phyloP scores from a whole-genome alignment of 352 stramenopile species.

The Pythium plurisporium region DNA sequence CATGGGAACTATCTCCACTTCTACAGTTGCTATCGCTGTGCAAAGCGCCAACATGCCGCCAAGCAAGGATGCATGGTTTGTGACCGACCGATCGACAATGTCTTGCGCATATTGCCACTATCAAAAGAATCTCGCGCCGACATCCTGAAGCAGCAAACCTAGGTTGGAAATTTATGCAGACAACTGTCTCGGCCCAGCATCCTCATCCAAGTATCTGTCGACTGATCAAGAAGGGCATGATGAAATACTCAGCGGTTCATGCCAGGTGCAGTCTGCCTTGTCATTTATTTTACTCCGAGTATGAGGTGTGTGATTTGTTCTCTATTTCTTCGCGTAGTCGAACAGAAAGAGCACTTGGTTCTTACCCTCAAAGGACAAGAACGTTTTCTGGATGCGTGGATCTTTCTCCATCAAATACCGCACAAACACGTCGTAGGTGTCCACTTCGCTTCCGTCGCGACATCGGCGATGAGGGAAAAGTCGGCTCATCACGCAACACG shows the following conservation, averaged over 20 bases:
- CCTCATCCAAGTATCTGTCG: neutral
- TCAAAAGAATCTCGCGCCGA: slow-evolving; percentile 34
- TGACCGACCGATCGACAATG: slow-evolving; percentile 69
- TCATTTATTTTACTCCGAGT: no score
- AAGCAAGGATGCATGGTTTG: slow-evolving; percentile 67
- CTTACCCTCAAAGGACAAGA: slow-evolving; percentile 74
- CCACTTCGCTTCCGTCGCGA: slow-evolving; percentile 55
- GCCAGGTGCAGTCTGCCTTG: neutral
- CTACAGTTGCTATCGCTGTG: slow-evolving; percentile 78
- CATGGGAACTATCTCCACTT: slow-evolving; percentile 81
- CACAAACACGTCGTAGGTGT: slow-evolving; percentile 81
- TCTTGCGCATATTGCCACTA: slow-evolving; percentile 69
- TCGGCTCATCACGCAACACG: slow-evolving; percentile 95
- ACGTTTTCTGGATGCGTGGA: slow-evolving; percentile 47
- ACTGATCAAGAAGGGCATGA: neutral
- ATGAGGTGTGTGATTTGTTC: no score
- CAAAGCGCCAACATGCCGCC: slow-evolving; percentile 52
- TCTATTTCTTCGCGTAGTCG: slow-evolving; percentile 32
- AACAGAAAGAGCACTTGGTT: slow-evolving; percentile 86
- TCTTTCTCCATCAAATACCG: slow-evolving; percentile 81
- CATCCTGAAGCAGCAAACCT: slow-evolving; percentile 16
- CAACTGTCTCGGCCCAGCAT: neutral
- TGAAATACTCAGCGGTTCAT: neutral
- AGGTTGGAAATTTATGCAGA: neutral
- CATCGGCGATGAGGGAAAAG: slow-evolving; percentile 82